Conservation (phyloP, 2,329 filamentous ascomycete genomes). For the Arthroderma uncinatum region DNA sequence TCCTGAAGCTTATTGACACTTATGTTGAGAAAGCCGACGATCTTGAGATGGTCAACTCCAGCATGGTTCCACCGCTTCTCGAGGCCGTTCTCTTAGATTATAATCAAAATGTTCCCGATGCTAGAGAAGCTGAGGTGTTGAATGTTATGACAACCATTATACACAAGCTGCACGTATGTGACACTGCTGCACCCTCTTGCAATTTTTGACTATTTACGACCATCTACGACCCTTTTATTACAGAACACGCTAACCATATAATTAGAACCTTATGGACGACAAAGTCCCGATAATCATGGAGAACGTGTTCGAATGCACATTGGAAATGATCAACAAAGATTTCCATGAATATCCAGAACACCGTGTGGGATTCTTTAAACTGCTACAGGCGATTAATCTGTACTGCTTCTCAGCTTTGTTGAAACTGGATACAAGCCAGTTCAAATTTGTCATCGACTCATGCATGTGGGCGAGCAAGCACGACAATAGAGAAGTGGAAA, state of each 20-base stretch:
- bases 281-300: slow-evolving; percentile 97
- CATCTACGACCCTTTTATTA: slow-evolving; percentile 20
- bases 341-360: slow-evolving; percentile 99
- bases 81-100: slow-evolving; percentile 94
- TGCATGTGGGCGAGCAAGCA: slow-evolving; percentile 99
- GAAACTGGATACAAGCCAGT: slow-evolving; percentile 88
- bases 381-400: slow-evolving; percentile 88
- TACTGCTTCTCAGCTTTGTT: slow-evolving; percentile 93
- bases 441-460: slow-evolving; percentile 98
- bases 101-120: slow-evolving; percentile 90
- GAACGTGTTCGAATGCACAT: slow-evolving; percentile 93
- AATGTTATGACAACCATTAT: slow-evolving; percentile 98
- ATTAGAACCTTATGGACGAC: slow-evolving; percentile 86
- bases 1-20: slow-evolving; percentile 93
- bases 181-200: slow-evolving; percentile 42
- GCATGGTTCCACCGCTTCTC: slow-evolving; percentile 89
- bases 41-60: slow-evolving; percentile 78
- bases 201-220: slow-evolving; percentile 27
- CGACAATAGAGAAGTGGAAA: slow-evolving; percentile 95
- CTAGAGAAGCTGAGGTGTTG: slow-evolving; percentile 88
- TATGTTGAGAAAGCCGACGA: slow-evolving; percentile 98
- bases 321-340: slow-evolving; percentile 99
- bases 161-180: slow-evolving; percentile 84
- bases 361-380: slow-evolving; percentile 98
- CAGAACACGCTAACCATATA: slow-evolving; percentile 23